Percentiles rank a stretch among this genome's conserved stretches.
Evolutionary conservation across 176 grass and related monocot genomes (phyloP).

Genomic region (Luzula sylvatica): DNA sequence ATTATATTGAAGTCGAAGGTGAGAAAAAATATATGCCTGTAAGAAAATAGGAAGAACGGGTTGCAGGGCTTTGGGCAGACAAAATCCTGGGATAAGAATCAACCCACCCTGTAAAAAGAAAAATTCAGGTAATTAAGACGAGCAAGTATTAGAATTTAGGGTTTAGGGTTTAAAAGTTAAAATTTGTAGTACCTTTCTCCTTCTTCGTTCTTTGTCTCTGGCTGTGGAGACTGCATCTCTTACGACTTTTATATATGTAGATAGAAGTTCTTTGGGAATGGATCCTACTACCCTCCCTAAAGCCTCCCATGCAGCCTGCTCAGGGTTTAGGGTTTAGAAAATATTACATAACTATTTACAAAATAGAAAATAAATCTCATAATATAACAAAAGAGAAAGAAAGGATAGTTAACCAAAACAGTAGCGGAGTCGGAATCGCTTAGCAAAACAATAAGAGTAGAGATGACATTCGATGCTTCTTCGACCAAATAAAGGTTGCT

Average conservation of each 20-base stretch:
- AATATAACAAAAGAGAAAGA: conserved; percentile 14
- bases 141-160: not conserved
- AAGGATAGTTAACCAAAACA: conserved; percentile 39
- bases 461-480: conserved; percentile 78
- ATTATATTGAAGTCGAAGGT: conserved; percentile 19
- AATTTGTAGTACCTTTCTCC: conserved; percentile 52
- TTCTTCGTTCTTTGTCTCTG: conserved; percentile 93
- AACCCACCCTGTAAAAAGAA: conserved; percentile 68
- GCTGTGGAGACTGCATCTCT: conserved; percentile 93
- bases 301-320: conserved; percentile 89
- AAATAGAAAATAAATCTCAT: not conserved
- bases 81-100: conserved; percentile 80
- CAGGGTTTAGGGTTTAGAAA: too few relatives aligned
- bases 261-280: conserved; percentile 78
- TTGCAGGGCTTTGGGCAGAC: conserved; percentile 85
- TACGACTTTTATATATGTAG: conserved; percentile 83
- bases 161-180: not conserved
- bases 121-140: conserved; percentile 24
- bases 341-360: too few relatives aligned
- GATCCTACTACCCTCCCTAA: conserved; percentile 79
- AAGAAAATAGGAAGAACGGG: conserved; percentile 90
- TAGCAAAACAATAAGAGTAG: conserved; percentile 67
- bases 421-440: conserved; percentile 81
- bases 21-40: conserved; percentile 44
- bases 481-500: conserved; percentile 88